Evolutionary conservation across 2,329 filamentous ascomycete species (phyloP).

Genomic region (Fusarium devonianum): DNA sequence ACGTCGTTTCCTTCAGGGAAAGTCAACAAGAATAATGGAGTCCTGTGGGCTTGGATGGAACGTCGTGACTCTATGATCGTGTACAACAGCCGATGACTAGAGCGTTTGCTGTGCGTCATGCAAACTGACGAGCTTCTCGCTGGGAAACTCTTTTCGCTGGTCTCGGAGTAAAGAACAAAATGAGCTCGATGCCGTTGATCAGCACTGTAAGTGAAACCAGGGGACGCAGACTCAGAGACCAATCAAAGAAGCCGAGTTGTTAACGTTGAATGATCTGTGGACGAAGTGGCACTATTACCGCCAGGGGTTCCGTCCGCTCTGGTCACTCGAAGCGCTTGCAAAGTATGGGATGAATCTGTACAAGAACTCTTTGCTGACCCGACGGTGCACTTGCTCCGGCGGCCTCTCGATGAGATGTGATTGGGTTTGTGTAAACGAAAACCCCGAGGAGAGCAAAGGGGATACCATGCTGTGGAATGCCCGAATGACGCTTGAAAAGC

Average conservation of each 20-base stretch:
- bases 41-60: conserved; percentile 12
- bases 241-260: conserved; percentile 27
- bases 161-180: conserved; percentile 15
- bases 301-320: conserved; percentile 8
- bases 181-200: conserved; percentile 23
- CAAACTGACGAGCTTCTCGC: not conserved
- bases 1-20: not conserved
- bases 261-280: conserved; percentile 21
- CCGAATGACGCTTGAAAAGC: no score
- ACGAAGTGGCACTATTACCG: conserved; percentile 1
- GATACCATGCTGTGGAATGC: no score
- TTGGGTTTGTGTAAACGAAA: conserved; percentile 5
- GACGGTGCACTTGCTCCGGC: conserved; percentile 1
- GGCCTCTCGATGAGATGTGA: not conserved
- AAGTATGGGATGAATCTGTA: not conserved
- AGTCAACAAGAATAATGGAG: not conserved
- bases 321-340: conserved; percentile 16
- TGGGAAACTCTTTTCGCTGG: not conserved
- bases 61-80: conserved; percentile 1
- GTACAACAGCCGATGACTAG: not conserved
- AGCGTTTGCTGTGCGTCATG: conserved; percentile 7
- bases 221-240: conserved; percentile 3
- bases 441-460: conserved; percentile 1
- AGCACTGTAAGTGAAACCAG: conserved; percentile 3
- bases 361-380: conserved; percentile 5